Conservation (phyloP, 331 rosid genomes). For the Acacia pycnantha region DNA sequence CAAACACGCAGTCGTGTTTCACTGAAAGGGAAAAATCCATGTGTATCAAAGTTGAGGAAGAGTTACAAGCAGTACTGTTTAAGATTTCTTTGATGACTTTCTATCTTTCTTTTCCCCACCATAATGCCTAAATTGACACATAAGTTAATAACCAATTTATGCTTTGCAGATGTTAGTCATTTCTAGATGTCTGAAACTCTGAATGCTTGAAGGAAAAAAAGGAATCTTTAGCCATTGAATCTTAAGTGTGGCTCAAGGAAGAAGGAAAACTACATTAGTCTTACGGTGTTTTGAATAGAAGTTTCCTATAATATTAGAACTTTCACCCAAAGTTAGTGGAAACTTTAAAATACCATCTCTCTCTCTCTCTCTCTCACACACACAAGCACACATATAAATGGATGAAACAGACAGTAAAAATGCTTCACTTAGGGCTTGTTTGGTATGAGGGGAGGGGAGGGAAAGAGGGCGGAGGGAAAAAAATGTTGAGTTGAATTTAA, state of each 20-base stretch:
- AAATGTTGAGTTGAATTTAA: too few species aligned
- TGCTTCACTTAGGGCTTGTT: background rate
- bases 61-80: background rate
- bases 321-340: background rate
- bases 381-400: background rate
- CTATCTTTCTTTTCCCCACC: background rate
- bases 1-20: slow-evolving; percentile 94
- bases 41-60: background rate
- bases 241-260: slow-evolving; percentile 8
- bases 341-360: background rate
- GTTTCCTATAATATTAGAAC: background rate
- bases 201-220: background rate
- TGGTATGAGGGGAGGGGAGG: too few species aligned
- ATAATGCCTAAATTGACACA: background rate
- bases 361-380: background rate
- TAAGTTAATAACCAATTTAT: background rate
- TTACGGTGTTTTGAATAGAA: background rate
- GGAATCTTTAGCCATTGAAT: background rate
- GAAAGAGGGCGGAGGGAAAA: too few species aligned
- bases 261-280: background rate
- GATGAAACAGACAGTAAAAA: background rate
- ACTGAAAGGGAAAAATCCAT: slow-evolving; percentile 51
- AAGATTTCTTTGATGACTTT: background rate
- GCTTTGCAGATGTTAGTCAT: background rate
- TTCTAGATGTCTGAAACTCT: background rate